phyloP scores from a whole-genome alignment of 1,284 basidiomycete genomes.

The Trametes hirsuta region DNA sequence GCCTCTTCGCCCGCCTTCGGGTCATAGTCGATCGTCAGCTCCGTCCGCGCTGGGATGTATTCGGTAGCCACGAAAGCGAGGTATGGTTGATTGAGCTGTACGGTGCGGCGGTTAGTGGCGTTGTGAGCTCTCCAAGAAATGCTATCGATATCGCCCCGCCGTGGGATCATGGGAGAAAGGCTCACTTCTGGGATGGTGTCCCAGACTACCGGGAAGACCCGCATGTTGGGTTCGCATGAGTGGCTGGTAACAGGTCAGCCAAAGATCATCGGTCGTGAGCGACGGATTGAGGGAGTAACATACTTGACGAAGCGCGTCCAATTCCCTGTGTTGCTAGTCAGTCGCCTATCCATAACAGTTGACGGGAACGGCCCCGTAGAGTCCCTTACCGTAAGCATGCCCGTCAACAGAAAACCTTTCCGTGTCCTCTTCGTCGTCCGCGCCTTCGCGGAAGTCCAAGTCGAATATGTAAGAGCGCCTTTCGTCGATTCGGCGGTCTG shows the following conservation, averaged over 20 bases:
- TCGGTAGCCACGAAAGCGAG: slow-evolving; percentile 56
- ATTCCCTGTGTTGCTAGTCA: slow-evolving; percentile 51
- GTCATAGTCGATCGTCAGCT: slow-evolving; percentile 68
- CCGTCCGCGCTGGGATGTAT: slow-evolving; percentile 51
- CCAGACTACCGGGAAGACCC: slow-evolving; percentile 59
- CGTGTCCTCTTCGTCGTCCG: slow-evolving; percentile 37
- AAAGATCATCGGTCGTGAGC: neutral
- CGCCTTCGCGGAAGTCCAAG: slow-evolving; percentile 55
- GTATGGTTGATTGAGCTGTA: slow-evolving; percentile 60
- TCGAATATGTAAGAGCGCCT: slow-evolving; percentile 56
- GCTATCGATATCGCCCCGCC: neutral
- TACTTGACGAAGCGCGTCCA: slow-evolving; percentile 77
- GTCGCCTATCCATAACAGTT: neutral
- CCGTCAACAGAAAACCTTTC: slow-evolving; percentile 53
- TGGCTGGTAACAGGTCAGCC: slow-evolving; percentile 45
- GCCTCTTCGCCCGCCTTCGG: slow-evolving; percentile 40
- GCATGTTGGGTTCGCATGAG: slow-evolving; percentile 63
- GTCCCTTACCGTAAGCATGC: slow-evolving; percentile 43
- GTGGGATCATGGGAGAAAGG: neutral
- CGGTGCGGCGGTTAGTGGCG: neutral
- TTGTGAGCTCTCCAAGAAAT: neutral
- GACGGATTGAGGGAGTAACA: slow-evolving; percentile 24
- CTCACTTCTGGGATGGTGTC: slow-evolving; percentile 60
- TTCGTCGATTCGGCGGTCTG: slow-evolving; percentile 38
- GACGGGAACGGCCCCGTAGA: slow-evolving; percentile 15